These are phyloP conservation scores for Gnaphalium uliginosum DNA, from an alignment of 129 eudicot genomes.

Conservation along the genomic window DNA sequence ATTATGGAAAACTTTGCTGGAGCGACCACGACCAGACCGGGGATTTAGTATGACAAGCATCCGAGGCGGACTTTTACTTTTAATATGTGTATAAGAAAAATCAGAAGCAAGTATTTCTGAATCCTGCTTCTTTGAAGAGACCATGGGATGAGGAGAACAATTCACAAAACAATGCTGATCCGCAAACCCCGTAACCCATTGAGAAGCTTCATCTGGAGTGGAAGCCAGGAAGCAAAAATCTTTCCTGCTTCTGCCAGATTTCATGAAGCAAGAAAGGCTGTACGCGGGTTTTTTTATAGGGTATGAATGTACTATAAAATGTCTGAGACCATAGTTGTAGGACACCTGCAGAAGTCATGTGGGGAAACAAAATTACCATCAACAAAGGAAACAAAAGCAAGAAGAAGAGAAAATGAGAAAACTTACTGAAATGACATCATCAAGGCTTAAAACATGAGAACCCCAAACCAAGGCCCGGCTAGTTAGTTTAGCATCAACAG, in stretches of 20 bases:
- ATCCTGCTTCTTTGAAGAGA: constrained; percentile 76
- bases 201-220: constrained; percentile 76
- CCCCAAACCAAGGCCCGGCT: constrained; percentile 96
- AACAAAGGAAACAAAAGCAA: background rate
- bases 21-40: constrained; percentile 96
- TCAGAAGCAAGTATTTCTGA: constrained; percentile 60
- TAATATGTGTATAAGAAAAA: constrained; percentile 67
- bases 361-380: constrained; percentile 5
- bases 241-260: constrained; percentile 73
- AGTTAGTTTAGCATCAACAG: constrained; percentile 95
- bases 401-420: background rate
- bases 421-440: constrained; percentile 85
- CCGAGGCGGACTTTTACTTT: constrained; percentile 84
- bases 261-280: constrained; percentile 62
- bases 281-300: constrained; percentile 55
- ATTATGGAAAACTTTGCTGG: constrained; percentile 86
- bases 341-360: constrained; percentile 62
- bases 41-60: constrained; percentile 96
- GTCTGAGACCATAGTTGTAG: constrained; percentile 74
- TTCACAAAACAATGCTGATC: constrained; percentile 95
- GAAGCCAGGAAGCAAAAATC: constrained; percentile 86
- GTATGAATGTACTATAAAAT: constrained; percentile 83
- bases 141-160: constrained; percentile 79
- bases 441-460: constrained; percentile 64
- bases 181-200: constrained; percentile 92